These are phyloP conservation scores for Pestalotiopsis sp. DNA, from an alignment of 2,329 filamentous ascomycete genomes.

Conservation along the genomic window DNA sequence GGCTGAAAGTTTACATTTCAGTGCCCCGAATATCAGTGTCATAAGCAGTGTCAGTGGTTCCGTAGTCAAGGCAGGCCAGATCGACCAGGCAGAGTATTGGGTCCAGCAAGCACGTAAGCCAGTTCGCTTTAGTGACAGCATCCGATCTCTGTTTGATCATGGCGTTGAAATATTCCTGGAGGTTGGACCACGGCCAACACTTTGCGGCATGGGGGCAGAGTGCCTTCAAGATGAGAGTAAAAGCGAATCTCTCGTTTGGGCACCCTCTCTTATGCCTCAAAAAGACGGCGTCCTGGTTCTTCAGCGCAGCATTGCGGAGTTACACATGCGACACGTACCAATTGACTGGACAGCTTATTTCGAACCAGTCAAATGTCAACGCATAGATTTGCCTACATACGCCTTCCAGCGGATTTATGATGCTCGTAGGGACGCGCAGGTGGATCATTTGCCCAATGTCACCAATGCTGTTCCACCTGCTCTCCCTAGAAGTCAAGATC, in stretches of 20 bases:
- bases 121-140: slow-evolving; percentile 32
- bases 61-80: slow-evolving; percentile 20
- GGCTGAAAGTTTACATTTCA: slow-evolving; percentile 23
- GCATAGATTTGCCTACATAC: slow-evolving; percentile 33
- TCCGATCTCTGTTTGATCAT: slow-evolving; percentile 24
- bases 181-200: slow-evolving; percentile 29
- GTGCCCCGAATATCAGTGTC: slow-evolving; percentile 21
- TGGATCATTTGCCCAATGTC: background rate
- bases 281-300: slow-evolving; percentile 19
- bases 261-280: slow-evolving; percentile 26
- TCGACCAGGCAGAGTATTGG: slow-evolving; percentile 32
- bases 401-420: slow-evolving; percentile 29
- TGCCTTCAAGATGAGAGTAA: slow-evolving; percentile 22
- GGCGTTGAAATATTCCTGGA: slow-evolving; percentile 32
- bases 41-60: slow-evolving; percentile 27
- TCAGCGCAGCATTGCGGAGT: slow-evolving; percentile 23
- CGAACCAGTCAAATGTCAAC: slow-evolving; percentile 25
- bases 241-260: slow-evolving; percentile 21
- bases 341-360: slow-evolving; percentile 35
- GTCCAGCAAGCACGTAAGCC: slow-evolving; percentile 28
- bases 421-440: slow-evolving; percentile 7
- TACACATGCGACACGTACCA: slow-evolving; percentile 27
- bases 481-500: background rate
- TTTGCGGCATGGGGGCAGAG: slow-evolving; percentile 31
- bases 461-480: background rate